These are phyloP conservation scores for Lepidium campestre DNA, from an alignment of 441 rosid species.

Conservation along the genomic window DNA sequence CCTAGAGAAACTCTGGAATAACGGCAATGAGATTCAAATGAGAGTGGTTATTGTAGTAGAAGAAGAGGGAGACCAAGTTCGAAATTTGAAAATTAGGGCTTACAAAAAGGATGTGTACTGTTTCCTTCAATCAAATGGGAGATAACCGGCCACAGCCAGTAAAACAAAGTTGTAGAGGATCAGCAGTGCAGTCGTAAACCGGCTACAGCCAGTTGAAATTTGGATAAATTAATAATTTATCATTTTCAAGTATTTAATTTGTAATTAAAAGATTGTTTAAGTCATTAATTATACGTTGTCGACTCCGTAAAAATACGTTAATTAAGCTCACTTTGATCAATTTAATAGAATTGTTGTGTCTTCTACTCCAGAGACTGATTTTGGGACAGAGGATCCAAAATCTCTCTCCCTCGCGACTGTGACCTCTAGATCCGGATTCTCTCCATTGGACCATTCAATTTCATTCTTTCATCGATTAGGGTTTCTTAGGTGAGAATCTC, in stretches of 20 bases:
- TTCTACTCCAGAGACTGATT: background rate
- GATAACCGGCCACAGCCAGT: conserved; percentile 20
- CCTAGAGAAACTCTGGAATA: background rate
- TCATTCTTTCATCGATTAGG: background rate
- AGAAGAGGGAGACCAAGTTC: conserved; percentile 41
- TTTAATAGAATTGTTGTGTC: background rate
- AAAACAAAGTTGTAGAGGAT: background rate
- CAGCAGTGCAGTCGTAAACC: background rate
- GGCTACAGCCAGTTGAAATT: conserved; percentile 16
- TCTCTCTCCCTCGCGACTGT: background rate
- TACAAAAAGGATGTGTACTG: background rate
- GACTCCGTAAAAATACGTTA: background rate
- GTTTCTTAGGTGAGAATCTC: conserved; percentile 21
- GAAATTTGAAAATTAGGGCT: conserved; percentile 53
- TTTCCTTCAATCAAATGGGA: background rate
- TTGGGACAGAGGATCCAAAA: conserved; percentile 1
- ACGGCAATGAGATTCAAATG: conserved; percentile 10
- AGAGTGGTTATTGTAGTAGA: conserved; percentile 15
- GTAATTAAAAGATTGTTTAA: background rate
- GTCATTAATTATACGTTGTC: background rate
- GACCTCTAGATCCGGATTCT: conserved; percentile 15
- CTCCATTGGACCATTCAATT: background rate
- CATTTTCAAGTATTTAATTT: background rate
- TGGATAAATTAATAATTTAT: background rate
- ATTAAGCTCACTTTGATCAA: background rate